Evolutionary conservation across 805 yeast genomes (phyloP).

Genomic region (Scheffersomyces lignosus): DNA sequence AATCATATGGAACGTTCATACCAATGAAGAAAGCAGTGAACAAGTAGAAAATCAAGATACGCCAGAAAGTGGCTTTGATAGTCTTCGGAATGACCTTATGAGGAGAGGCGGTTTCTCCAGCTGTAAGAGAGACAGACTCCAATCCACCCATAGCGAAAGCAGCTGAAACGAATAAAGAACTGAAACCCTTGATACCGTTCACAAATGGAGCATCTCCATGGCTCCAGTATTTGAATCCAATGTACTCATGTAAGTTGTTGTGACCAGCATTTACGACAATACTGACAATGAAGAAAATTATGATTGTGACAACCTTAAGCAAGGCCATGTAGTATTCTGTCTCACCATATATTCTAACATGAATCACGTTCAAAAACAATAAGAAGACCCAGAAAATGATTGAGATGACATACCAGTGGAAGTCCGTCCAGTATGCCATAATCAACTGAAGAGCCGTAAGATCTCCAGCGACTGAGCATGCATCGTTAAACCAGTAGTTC

Average conservation of each 20-base stretch:
- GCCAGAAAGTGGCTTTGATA: conserved; percentile 30
- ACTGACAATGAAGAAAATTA: conserved; percentile 56
- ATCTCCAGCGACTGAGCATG: conserved; percentile 48
- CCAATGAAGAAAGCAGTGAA: conserved; percentile 42
- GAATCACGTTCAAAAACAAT: conserved; percentile 39
- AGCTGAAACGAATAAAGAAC: conserved; percentile 50
- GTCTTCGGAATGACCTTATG: conserved; percentile 29
- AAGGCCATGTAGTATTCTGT: conserved; percentile 40
- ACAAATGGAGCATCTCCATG: conserved; percentile 55
- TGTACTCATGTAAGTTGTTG: conserved; percentile 42
- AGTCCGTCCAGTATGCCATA: conserved; percentile 48
- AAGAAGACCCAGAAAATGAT: conserved; percentile 55
- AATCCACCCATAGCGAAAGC: conserved; percentile 54
- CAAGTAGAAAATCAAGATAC: conserved; percentile 36
- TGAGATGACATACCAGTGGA: conserved; percentile 52
- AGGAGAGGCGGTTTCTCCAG: conserved; percentile 36
- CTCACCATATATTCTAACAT: conserved; percentile 43
- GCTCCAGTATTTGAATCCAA: conserved; percentile 44
- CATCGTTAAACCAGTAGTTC: conserved; percentile 55
- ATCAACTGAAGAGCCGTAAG: conserved; percentile 48
- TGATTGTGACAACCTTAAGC: conserved; percentile 49
- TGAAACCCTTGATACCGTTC: conserved; percentile 53
- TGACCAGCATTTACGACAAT: conserved; percentile 61
- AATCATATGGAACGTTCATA: conserved; percentile 41
- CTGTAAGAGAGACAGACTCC: conserved; percentile 38